Conservation (phyloP, 192 early-diverging fungal genomes). For the Paraglomus occultum region DNA sequence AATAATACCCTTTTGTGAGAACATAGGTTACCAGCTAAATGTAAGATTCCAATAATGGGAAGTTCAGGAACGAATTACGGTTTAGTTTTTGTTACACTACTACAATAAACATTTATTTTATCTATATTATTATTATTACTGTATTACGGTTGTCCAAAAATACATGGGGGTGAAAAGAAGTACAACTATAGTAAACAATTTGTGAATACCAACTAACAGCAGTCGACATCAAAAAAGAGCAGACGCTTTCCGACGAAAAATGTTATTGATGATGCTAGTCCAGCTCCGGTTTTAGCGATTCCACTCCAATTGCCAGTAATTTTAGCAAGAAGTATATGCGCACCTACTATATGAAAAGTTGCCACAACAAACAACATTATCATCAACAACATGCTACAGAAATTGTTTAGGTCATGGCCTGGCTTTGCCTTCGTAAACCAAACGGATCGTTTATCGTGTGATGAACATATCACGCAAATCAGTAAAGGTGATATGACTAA, state of each 20-base stretch:
- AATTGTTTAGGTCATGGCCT: too few relatives aligned
- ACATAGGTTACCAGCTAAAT: too few relatives aligned
- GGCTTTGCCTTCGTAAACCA: background rate
- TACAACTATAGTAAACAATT: too few relatives aligned
- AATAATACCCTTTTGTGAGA: too few relatives aligned
- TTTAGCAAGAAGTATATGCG: constrained; percentile 14
- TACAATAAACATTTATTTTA: too few relatives aligned
- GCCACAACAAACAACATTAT: background rate
- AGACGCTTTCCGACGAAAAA: constrained; percentile 26
- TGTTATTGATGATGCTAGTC: constrained; percentile 9
- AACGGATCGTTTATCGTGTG: background rate
- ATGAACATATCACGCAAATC: background rate
- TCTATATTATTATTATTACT: too few relatives aligned
- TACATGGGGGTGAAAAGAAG: too few relatives aligned
- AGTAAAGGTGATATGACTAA: background rate
- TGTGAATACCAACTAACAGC: too few relatives aligned
- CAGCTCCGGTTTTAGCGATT: background rate
- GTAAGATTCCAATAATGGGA: too few relatives aligned
- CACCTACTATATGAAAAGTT: constrained; percentile 10
- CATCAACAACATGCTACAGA: background rate
- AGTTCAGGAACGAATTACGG: too few relatives aligned
- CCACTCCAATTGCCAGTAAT: constrained; percentile 21
- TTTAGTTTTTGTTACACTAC: too few relatives aligned
- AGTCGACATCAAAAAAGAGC: constrained; percentile 5
- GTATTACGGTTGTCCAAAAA: too few relatives aligned